Base-by-base conservation (phyloP, 768 basidiomycete genomes). In the Melanogaster broomeanus region DNA sequence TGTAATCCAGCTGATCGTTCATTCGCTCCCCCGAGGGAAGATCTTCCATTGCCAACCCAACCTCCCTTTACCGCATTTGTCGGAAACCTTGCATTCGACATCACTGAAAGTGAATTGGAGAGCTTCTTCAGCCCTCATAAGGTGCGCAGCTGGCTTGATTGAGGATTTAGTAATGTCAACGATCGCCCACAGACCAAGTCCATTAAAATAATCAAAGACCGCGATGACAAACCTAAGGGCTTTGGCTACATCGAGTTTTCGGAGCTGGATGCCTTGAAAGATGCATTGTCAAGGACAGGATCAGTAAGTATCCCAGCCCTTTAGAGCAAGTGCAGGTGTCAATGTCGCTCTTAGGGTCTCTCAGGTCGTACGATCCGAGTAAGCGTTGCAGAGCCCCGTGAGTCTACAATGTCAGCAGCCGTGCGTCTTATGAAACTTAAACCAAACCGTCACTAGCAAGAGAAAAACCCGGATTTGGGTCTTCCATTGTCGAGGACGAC, bases 51-150 rank as follows among this genome's bases (percentile, higher is more conserved):
- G n/a, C 97, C 97, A 13, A 90, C 90, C 40, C 82, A 83, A 49
- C 92, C 97, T 12, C 97, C 97, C 4, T 99, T 84, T 74, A 98
- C 94, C 24, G 94, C 91, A n/a, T 98, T 93, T 63, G 80, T 98
- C 60, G 97, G 96, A 47, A 99, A 98, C 72, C 76, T 99, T 31
- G 81, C 93, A 6, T 99, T 98, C 56, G 97, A 98, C 72, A 81
- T 93, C 52, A 84, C 84, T 22, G 94, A 98, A 68, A 61, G 64
- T 5, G 94, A 97, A 62, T 72, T 99, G 39, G 87, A 83, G 53
- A 77, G 75, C 10, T 96, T 93, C 72, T 98, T 99, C 64, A 72
- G 72, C 37, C 80, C 81, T 24, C 72, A 77, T 51, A 76, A 84
- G 74, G 88, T 88, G 57, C 49, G 74, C 59, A 5, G 5, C 60